These are phyloP conservation scores for Penicillium corylophilum DNA, from an alignment of 2,329 filamentous ascomycete species.

Conservation along the genomic window DNA sequence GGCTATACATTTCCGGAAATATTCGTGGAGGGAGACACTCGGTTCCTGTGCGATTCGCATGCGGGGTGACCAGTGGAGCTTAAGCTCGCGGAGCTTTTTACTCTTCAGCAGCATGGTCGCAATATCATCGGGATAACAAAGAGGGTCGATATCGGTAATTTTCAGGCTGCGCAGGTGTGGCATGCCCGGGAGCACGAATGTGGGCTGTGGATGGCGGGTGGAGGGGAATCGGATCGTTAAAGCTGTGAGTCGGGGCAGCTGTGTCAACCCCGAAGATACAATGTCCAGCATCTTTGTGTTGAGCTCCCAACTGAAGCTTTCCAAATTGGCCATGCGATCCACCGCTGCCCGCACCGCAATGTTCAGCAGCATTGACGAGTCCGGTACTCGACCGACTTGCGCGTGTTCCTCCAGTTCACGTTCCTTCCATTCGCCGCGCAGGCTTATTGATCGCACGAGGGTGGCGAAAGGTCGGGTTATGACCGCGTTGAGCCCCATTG, in stretches of 20 bases:
- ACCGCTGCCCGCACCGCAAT: slow-evolving; percentile 59
- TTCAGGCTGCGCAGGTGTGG: slow-evolving; percentile 55
- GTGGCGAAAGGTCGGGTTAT: slow-evolving; percentile 55
- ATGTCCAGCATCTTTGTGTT: slow-evolving; percentile 60
- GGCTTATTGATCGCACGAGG: slow-evolving; percentile 53
- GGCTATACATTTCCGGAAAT: slow-evolving; percentile 56
- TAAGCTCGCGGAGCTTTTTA: slow-evolving; percentile 55
- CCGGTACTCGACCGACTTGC: slow-evolving; percentile 58
- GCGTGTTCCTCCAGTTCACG: slow-evolving; percentile 58
- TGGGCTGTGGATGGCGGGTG: slow-evolving; percentile 57
- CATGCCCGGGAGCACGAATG: slow-evolving; percentile 56
- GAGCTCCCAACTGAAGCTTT: slow-evolving; percentile 61
- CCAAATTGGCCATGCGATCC: slow-evolving; percentile 58
- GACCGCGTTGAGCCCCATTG: slow-evolving; percentile 63
- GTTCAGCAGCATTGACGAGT: slow-evolving; percentile 64
- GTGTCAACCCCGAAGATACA: slow-evolving; percentile 57
- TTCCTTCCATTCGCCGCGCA: slow-evolving; percentile 60
- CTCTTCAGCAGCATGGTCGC: slow-evolving; percentile 56
- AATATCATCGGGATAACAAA: slow-evolving; percentile 65
- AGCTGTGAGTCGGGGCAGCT: slow-evolving; percentile 50
- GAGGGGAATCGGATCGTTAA: slow-evolving; percentile 58
- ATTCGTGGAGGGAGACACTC: slow-evolving; percentile 53
- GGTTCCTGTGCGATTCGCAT: slow-evolving; percentile 61
- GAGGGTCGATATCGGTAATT: slow-evolving; percentile 60
- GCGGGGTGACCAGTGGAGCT: slow-evolving; percentile 60